phyloP scores from a whole-genome alignment of 1,139 yeast species.

The Chernovozyma aurita region DNA sequence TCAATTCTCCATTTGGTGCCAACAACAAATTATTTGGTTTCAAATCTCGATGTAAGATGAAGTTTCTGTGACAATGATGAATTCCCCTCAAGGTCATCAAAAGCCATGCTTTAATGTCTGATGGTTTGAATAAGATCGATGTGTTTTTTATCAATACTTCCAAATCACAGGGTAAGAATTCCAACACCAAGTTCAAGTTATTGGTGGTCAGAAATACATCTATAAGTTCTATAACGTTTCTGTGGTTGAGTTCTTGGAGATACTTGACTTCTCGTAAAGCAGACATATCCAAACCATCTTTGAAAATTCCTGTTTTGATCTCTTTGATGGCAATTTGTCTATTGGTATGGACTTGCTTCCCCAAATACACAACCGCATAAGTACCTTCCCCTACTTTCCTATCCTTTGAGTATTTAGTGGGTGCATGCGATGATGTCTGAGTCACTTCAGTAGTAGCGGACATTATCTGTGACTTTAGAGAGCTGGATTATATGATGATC shows the following conservation, averaged over 20 bases:
- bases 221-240: slow-evolving; percentile 77
- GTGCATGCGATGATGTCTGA: background rate
- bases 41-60: slow-evolving; percentile 83
- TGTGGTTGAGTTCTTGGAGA: slow-evolving; percentile 78
- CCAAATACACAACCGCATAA: slow-evolving; percentile 93
- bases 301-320: slow-evolving; percentile 90
- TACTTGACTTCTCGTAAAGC: slow-evolving; percentile 95
- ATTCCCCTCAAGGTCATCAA: slow-evolving; percentile 91
- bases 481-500: no score
- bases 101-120: slow-evolving; percentile 91
- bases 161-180: slow-evolving; percentile 85
- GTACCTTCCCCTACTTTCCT: slow-evolving; percentile 98
- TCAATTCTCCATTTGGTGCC: slow-evolving; percentile 82
- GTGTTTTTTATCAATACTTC: slow-evolving; percentile 87
- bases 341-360: slow-evolving; percentile 53
- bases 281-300: slow-evolving; percentile 96
- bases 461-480: no score
- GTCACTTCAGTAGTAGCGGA: background rate
- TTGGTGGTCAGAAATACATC: slow-evolving; percentile 77
- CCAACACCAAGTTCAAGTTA: slow-evolving; percentile 81
- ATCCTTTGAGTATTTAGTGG: slow-evolving; percentile 47
- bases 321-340: slow-evolving; percentile 87
- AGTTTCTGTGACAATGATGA: slow-evolving; percentile 91
- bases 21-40: slow-evolving; percentile 79
- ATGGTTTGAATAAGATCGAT: slow-evolving; percentile 69